Evolutionary conservation across 2,329 filamentous ascomycete genomes (phyloP).

Genomic region (Sporothrix euskadiensis): DNA sequence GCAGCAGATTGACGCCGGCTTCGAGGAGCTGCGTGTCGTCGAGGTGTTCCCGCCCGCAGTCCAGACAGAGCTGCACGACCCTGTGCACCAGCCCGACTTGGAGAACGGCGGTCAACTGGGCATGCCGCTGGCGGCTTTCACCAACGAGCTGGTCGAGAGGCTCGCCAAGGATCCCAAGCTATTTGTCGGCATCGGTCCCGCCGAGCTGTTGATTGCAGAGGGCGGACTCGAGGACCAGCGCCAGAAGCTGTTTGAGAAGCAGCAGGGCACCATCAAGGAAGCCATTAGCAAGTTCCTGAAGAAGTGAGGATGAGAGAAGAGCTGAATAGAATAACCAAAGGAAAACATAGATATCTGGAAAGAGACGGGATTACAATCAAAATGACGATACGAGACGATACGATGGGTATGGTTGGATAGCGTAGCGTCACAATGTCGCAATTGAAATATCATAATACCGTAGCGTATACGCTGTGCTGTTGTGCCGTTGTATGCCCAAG

Average conservation of each 20-base stretch:
- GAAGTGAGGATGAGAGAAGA: constrained; percentile 20
- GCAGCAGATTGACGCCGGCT: constrained; percentile 44
- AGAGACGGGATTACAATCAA: not conserved
- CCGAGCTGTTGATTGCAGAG: constrained; percentile 34
- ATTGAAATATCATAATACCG: not conserved
- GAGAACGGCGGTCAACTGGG: constrained; percentile 47
- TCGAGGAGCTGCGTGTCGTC: constrained; percentile 41
- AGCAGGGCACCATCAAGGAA: constrained; percentile 32
- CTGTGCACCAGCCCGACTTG: constrained; percentile 43
- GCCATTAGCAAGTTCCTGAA: constrained; percentile 33
- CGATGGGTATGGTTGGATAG: not conserved
- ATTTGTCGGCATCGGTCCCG: constrained; percentile 43
- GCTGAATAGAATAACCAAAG: not conserved
- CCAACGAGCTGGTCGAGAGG: constrained; percentile 43
- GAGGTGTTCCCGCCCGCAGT: constrained; percentile 48
- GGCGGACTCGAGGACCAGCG: constrained; percentile 38
- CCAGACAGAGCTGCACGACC: constrained; percentile 49
- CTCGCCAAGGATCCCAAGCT: constrained; percentile 42
- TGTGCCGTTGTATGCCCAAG: not conserved
- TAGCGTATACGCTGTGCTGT: not conserved
- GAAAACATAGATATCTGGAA: not conserved
- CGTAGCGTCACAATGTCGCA: not conserved
- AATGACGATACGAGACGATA: too few relatives aligned
- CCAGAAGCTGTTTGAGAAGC: constrained; percentile 35
- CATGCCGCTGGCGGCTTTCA: constrained; percentile 51